Conservation (phyloP, 2,329 filamentous ascomycete species). For the Microdochium paspali region DNA sequence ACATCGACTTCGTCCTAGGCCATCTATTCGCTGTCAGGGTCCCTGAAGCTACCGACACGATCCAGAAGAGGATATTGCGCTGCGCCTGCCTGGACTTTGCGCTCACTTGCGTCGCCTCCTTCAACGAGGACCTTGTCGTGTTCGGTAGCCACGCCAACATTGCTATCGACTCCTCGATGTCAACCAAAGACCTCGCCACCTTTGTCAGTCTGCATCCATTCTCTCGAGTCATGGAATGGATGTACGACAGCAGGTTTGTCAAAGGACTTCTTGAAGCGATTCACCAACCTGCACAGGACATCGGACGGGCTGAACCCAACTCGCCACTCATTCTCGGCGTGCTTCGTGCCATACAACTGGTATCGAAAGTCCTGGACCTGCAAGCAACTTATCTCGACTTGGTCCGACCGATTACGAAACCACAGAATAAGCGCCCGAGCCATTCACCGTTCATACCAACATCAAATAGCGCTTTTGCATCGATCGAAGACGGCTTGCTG, state of each 20-base stretch:
- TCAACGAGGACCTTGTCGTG: conserved; percentile 89
- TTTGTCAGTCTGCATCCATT: conserved; percentile 91
- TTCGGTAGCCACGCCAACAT: conserved; percentile 73
- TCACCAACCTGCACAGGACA: conserved; percentile 63
- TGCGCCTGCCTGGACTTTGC: conserved; percentile 81
- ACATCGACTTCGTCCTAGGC: conserved; percentile 84
- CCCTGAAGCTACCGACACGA: conserved; percentile 53
- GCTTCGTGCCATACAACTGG: conserved; percentile 71
- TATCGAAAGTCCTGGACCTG: conserved; percentile 73
- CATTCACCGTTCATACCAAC: conserved; percentile 18
- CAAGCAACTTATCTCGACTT: conserved; percentile 90
- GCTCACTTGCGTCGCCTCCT: conserved; percentile 66
- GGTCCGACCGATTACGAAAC: conserved; percentile 68
- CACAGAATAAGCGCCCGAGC: conserved; percentile 37
- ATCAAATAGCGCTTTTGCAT: conserved; percentile 67
- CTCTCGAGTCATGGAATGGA: conserved; percentile 91
- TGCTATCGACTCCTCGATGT: conserved; percentile 65
- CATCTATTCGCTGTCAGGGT: conserved; percentile 62
- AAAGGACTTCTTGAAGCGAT: conserved; percentile 68
- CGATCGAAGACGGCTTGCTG: conserved; percentile 84
- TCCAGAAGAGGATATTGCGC: conserved; percentile 64
- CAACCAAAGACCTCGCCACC: conserved; percentile 61
- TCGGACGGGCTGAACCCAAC: conserved; percentile 63
- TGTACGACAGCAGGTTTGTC: conserved; percentile 88
- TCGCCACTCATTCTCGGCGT: conserved; percentile 77